phyloP scores from a whole-genome alignment of 345 rosid genomes.

The Odontarrhena argentea region DNA sequence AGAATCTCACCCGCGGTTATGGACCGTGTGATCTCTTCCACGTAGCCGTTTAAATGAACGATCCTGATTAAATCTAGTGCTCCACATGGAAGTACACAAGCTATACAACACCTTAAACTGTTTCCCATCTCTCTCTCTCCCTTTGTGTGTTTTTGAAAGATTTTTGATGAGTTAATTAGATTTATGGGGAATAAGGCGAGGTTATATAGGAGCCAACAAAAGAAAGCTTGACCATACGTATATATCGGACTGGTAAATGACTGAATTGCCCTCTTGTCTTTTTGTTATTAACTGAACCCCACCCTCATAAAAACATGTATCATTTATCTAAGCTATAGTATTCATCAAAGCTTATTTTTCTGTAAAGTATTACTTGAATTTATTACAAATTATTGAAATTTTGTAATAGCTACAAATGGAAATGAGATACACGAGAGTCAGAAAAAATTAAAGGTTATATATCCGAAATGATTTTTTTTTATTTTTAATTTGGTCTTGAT shows the following conservation, averaged over 20 bases:
- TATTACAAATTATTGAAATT: not conserved
- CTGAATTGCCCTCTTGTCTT: slow-evolving; percentile 19
- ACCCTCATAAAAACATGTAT: slow-evolving; percentile 4
- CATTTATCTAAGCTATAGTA: not conserved
- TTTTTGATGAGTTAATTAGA: slow-evolving; percentile 19
- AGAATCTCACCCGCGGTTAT: slow-evolving; percentile 87
- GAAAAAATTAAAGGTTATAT: too few relatives aligned
- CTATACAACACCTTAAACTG: slow-evolving; percentile 85
- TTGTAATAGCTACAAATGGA: too few relatives aligned
- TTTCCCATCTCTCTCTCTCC: slow-evolving; percentile 69
- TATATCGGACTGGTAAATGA: not conserved
- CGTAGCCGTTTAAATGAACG: slow-evolving; percentile 85
- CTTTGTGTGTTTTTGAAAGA: not conserved
- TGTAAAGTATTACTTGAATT: not conserved
- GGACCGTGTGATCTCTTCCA: slow-evolving; percentile 75
- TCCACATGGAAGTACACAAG: slow-evolving; percentile 93
- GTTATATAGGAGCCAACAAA: slow-evolving; percentile 40
- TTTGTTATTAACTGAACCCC: not conserved
- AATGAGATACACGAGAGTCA: too few relatives aligned
- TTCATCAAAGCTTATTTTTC: too few relatives aligned
- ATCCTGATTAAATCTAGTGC: slow-evolving; percentile 92
- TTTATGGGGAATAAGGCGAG: slow-evolving; percentile 39
- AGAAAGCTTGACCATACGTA: slow-evolving; percentile 34
- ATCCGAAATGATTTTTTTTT: too few relatives aligned
- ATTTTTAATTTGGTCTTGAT: too few relatives aligned